Percentiles rank a stretch among this genome's conserved stretches.
phyloP scores from a whole-genome alignment of 2,329 filamentous ascomycete genomes.

The Colletotrichum godetiae region DNA sequence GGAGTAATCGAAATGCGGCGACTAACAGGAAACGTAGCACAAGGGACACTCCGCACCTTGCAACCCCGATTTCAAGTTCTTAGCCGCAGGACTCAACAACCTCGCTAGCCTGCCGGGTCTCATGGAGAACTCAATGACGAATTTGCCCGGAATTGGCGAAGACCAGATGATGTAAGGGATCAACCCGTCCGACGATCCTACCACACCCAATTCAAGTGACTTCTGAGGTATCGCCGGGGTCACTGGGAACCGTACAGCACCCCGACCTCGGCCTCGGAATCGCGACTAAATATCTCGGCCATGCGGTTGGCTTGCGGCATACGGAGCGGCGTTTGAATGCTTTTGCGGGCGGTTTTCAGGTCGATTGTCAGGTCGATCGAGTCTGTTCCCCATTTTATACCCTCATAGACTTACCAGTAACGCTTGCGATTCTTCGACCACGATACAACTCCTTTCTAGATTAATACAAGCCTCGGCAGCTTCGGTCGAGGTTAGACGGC shows the following conservation, averaged over 20 bases:
- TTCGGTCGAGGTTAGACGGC: conserved; percentile 1
- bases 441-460: conserved; percentile 22
- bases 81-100: conserved; percentile 57
- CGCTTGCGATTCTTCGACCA: conserved; percentile 28
- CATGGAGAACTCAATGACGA: conserved; percentile 42
- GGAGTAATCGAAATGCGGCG: not conserved
- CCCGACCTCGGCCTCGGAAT: not conserved
- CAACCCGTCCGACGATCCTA: not conserved
- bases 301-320: conserved; percentile 24
- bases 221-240: not conserved
- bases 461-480: conserved; percentile 21
- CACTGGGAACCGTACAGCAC: not conserved
- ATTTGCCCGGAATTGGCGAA: conserved; percentile 56
- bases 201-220: not conserved
- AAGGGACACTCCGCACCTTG: conserved; percentile 89
- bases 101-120: conserved; percentile 42
- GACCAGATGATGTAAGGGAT: conserved; percentile 47
- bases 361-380: conserved; percentile 29
- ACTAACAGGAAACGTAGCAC: conserved; percentile 57
- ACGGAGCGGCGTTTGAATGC: conserved; percentile 28
- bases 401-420: conserved; percentile 36
- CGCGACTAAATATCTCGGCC: not conserved
- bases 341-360: conserved; percentile 22
- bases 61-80: conserved; percentile 79
- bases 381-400: conserved; percentile 36